Evolutionary conservation across 306 rosid genomes (phyloP).

Genomic region (Prunus salicina): DNA sequence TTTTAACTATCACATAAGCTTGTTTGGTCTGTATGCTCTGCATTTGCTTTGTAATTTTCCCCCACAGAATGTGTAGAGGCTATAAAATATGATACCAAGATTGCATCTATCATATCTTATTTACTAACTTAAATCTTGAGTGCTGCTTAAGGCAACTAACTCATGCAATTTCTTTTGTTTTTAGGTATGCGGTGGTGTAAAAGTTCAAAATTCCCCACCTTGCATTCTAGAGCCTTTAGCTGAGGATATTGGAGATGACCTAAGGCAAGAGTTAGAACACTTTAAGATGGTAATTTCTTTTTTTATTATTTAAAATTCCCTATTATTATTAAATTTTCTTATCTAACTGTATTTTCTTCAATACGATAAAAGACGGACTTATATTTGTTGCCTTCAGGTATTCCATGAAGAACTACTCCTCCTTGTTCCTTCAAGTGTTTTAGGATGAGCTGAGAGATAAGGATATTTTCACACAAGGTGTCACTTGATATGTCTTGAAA

Average conservation of each 20-base stretch:
- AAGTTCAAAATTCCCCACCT: slow-evolving; percentile 15
- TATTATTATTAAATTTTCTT: not conserved
- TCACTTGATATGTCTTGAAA: not conserved
- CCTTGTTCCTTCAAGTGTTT: slow-evolving; percentile 9
- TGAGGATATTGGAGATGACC: slow-evolving; percentile 15
- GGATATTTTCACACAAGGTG: not conserved
- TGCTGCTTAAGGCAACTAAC: not conserved
- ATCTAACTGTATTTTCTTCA: not conserved
- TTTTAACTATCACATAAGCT: not conserved
- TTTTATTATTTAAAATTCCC: too few species aligned
- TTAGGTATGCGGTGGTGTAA: slow-evolving; percentile 20
- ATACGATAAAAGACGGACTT: not conserved
- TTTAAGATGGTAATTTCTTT: slow-evolving; percentile 22
- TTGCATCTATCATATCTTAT: not conserved
- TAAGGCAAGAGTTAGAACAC: slow-evolving; percentile 24
- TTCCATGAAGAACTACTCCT: slow-evolving; percentile 22
- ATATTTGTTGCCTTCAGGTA: slow-evolving; percentile 5
- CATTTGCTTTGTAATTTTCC: not conserved
- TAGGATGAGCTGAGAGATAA: not conserved
- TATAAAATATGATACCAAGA: not conserved
- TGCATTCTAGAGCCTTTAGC: slow-evolving; percentile 4
- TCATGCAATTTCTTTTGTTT: not conserved
- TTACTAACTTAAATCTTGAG: not conserved
- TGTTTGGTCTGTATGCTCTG: not conserved
- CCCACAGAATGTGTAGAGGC: not conserved